Evolutionary conservation across 129 eudicot species (phyloP), one percentile per base, ranked within the genome.

Genomic region (Deinandra increscens): DNA sequence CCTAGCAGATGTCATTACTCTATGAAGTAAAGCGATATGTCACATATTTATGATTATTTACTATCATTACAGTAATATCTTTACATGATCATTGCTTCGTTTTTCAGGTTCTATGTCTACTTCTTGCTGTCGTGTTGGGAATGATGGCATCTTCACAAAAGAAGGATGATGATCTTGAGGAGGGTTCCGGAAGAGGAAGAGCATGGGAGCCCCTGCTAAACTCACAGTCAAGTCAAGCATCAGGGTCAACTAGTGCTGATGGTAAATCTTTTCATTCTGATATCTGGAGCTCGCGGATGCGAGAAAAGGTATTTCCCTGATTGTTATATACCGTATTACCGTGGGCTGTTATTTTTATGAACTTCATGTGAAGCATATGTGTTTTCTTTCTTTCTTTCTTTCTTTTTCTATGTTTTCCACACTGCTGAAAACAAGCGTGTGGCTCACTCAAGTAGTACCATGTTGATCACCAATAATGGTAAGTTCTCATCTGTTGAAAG

Each of bases 261-360:
- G 69, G 49, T 60, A 80, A 74, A 84, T 82, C 74, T 69, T 51
- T 72, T 75, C 82, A 80, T 65, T 77, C 89, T 18, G 97, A 91
- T 67, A 84, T 91, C 46, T 88, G 96, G 97, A 85, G 90, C 81
- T 69, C 87, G 33, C 75, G 94, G 61, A 88, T 91, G 50, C 82
- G 97, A 79, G 85, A 91, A 75, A 91, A 91, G 97, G 97, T 91
- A 82, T 5, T 17, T n/a, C 17, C 43, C 19, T 51, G n/a, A 42
- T 62, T 69, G 23, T 62, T 39, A 8, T 48, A 48, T 39, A 38
- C 22, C 2, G 31, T 26, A 13, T 37, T 39, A 38, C 22, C 2
- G 31, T 26, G 19, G 22, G 49, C 19, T 56, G 19, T 58, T 48
- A 38, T 46, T 6, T 72, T 39, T 26, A 9, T 17, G 34, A 45